Evolutionary conservation across 306 rosid genomes (phyloP).

Genomic region (Prunus dulcis): DNA sequence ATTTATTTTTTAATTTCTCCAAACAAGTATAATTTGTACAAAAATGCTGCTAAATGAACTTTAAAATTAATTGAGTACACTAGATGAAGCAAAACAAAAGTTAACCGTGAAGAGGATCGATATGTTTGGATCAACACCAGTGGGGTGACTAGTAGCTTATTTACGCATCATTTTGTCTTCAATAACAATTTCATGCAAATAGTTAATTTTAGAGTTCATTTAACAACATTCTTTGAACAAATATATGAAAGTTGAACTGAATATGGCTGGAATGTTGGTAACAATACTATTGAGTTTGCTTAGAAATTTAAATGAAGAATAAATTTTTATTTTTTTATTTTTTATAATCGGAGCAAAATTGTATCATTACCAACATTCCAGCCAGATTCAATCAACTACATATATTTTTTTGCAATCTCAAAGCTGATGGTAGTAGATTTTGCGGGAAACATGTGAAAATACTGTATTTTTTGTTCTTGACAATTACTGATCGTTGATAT

Average conservation of each 20-base stretch:
- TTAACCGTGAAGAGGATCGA: no score
- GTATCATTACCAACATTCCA: background rate
- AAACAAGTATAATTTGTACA: background rate
- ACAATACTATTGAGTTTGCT: background rate
- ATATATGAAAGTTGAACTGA: background rate
- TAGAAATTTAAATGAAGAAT: background rate
- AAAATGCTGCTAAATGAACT: no score
- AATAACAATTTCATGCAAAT: no score
- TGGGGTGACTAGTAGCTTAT: no score
- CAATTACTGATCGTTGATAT: background rate
- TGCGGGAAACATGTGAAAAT: background rate
- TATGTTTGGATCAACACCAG: no score
- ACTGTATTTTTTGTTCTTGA: background rate
- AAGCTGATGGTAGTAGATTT: background rate
- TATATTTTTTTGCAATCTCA: background rate
- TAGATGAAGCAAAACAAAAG: no score
- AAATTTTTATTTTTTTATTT: no score
- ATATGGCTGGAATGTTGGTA: background rate
- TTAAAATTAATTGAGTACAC: no score
- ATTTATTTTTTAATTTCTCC: background rate
- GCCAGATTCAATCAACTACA: background rate
- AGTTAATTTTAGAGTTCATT: no score
- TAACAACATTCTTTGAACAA: no score
- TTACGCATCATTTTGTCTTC: no score
- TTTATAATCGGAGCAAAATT: background rate